Percentiles rank a stretch among this genome's conserved stretches.
phyloP scores from a whole-genome alignment of 768 basidiomycete species.

The Russula dissimulans region DNA sequence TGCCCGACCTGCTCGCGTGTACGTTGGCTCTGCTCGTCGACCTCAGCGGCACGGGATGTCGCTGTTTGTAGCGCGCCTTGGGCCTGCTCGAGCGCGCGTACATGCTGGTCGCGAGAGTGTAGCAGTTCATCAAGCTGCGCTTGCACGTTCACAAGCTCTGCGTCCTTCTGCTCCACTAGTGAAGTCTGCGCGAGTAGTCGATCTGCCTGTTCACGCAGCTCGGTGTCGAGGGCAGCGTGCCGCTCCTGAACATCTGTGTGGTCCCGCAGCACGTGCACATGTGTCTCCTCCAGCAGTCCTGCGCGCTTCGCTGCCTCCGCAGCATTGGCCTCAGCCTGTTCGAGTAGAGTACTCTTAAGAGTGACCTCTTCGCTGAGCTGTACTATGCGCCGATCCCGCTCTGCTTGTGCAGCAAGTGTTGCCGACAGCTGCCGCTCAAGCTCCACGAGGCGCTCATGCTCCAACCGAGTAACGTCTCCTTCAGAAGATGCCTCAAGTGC shows the following conservation, averaged over 20 bases:
- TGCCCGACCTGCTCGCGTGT: constrained; percentile 58
- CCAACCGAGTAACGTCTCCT: constrained; percentile 56
- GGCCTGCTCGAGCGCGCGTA: constrained; percentile 82
- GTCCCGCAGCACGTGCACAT: constrained; percentile 52
- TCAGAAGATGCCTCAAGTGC: constrained; percentile 69
- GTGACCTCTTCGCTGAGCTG: constrained; percentile 68
- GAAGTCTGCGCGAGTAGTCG: constrained; percentile 66
- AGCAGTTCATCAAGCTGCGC: constrained; percentile 64
- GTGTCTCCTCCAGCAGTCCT: constrained; percentile 60
- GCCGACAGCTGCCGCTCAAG: constrained; percentile 63
- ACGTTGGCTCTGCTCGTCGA: constrained; percentile 63
- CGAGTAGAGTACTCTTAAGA: constrained; percentile 64
- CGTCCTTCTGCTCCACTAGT: constrained; percentile 65
- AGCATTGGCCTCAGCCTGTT: constrained; percentile 73
- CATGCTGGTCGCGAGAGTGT: constrained; percentile 69
- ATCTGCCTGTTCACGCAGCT: constrained; percentile 69
- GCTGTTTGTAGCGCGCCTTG: constrained; percentile 68
- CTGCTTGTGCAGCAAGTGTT: constrained; percentile 51
- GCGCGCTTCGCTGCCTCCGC: constrained; percentile 67
- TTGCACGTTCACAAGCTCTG: constrained; percentile 57
- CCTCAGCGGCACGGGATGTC: constrained; percentile 67
- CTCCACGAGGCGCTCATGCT: constrained; percentile 66
- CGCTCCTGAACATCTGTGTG: constrained; percentile 63
- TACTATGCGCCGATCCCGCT: constrained; percentile 59
- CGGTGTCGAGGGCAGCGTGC: constrained; percentile 48